Evolutionary conservation across 164 flowering plant genomes (phyloP).

Genomic region (Piper longum): DNA sequence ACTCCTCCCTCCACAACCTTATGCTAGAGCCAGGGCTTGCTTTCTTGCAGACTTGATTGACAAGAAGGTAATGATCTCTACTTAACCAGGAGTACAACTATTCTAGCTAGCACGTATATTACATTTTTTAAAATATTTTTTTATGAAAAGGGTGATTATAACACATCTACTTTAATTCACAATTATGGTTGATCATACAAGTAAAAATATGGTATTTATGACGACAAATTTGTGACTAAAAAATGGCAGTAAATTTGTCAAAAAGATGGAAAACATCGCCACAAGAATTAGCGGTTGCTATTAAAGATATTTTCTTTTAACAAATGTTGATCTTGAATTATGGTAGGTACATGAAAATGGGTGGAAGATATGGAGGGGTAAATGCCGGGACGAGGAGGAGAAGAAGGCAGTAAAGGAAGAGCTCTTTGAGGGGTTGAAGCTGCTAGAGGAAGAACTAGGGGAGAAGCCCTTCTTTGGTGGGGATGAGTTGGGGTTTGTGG

Average conservation of each 20-base stretch:
- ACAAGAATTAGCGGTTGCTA: too few species aligned
- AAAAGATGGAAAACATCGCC: too few species aligned
- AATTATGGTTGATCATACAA: too few species aligned
- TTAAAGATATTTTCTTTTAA: too few species aligned
- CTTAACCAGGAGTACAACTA: background rate
- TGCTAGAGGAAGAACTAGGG: slow-evolving; percentile 11
- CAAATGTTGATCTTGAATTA: too few species aligned
- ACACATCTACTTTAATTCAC: too few species aligned
- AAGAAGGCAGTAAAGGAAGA: slow-evolving; percentile 9
- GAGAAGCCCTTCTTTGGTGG: slow-evolving; percentile 13
- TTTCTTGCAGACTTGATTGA: slow-evolving; percentile 14
- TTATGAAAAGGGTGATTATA: background rate
- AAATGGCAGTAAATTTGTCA: too few species aligned
- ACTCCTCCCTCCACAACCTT: slow-evolving; percentile 9
- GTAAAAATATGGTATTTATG: too few species aligned
- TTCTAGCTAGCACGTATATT: background rate
- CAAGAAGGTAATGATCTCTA: slow-evolving; percentile 5
- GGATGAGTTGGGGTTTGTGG: slow-evolving; percentile 8
- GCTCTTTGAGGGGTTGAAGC: slow-evolving; percentile 6
- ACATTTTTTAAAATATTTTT: background rate
- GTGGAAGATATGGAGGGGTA: background rate
- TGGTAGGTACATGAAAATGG: background rate
- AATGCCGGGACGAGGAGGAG: slow-evolving; percentile 7
- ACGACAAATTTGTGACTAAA: too few species aligned
- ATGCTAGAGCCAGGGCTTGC: slow-evolving; percentile 7